Conservation (phyloP, 176 grass and related monocot species). For the Cenchrus purpureus region DNA sequence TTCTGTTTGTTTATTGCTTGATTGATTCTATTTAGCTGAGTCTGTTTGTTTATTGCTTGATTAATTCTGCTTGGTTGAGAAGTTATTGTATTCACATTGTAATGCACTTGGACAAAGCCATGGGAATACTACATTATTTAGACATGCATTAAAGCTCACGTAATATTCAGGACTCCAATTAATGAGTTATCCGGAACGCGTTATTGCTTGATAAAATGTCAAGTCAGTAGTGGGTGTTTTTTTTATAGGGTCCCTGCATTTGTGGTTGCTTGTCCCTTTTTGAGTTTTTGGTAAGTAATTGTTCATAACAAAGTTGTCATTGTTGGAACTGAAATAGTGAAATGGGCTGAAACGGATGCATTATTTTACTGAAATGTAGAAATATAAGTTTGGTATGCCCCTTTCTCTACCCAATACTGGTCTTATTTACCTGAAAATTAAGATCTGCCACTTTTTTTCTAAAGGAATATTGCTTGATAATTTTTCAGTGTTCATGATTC, state of each 20-base stretch:
- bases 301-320: background rate
- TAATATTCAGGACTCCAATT: background rate
- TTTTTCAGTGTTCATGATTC: background rate
- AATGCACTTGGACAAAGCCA: background rate
- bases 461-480: background rate
- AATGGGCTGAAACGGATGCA: background rate
- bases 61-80: background rate
- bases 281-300: background rate
- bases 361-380: background rate
- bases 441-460: background rate
- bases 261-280: background rate
- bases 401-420: background rate
- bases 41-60: slow-evolving; percentile 31
- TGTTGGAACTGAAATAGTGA: background rate
- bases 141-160: background rate
- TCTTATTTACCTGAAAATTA: background rate
- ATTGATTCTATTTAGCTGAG: too few relatives aligned
- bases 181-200: background rate
- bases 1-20: slow-evolving; percentile 8
- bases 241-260: background rate
- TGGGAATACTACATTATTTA: background rate
- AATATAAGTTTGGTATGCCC: background rate
- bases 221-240: slow-evolving; percentile 2
- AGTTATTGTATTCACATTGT: background rate
- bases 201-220: slow-evolving; percentile 4